Evolutionary conservation across 2,329 filamentous ascomycete genomes (phyloP).

Genomic region (Aspergillus amoenus): DNA sequence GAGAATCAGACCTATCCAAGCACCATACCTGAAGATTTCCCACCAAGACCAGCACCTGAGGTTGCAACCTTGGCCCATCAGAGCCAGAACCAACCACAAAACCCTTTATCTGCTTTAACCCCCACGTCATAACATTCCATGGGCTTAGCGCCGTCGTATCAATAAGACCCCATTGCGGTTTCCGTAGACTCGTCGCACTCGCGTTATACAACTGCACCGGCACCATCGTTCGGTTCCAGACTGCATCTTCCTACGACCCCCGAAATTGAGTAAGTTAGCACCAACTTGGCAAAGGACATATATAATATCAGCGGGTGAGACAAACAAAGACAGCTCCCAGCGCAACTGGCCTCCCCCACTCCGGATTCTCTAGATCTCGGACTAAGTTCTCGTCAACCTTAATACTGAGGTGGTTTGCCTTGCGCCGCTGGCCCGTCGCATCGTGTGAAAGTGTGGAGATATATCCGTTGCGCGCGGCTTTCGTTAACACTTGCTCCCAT

Average conservation of each 20-base stretch:
- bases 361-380: conserved; percentile 68
- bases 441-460: conserved; percentile 40
- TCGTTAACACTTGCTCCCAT: conserved; percentile 74
- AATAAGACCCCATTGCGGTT: conserved; percentile 61
- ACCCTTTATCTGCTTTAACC: conserved; percentile 65
- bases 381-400: conserved; percentile 63
- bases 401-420: conserved; percentile 52
- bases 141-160: conserved; percentile 53
- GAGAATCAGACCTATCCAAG: no score
- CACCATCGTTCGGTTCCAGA: conserved; percentile 68
- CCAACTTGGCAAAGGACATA: not conserved
- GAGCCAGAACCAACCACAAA: conserved; percentile 49
- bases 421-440: conserved; percentile 12
- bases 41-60: conserved; percentile 48
- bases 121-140: conserved; percentile 73
- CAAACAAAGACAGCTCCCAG: conserved; percentile 70
- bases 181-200: conserved; percentile 69
- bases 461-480: conserved; percentile 65
- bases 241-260: conserved; percentile 61
- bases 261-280: not conserved
- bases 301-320: conserved; percentile 5
- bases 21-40: conserved; percentile 57
- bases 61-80: conserved; percentile 35
- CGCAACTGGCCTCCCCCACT: conserved; percentile 78
- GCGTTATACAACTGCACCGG: conserved; percentile 67